Evolutionary conservation across 1,284 basidiomycete species (phyloP).

Genomic region (Boletus mariae): DNA sequence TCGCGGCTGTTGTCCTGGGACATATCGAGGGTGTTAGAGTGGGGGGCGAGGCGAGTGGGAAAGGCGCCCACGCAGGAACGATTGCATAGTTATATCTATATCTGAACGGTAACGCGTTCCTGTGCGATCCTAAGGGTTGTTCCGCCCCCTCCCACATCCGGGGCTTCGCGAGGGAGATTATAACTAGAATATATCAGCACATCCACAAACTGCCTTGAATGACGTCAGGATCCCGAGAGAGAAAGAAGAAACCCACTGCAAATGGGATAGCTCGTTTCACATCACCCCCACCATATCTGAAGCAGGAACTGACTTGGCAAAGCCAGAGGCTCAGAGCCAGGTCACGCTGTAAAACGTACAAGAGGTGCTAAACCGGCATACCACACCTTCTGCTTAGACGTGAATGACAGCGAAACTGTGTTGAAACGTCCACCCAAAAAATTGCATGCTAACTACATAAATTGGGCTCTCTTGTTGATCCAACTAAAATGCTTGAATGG

Average conservation of each 20-base stretch:
- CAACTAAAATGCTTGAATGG: too few relatives aligned
- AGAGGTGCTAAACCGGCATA: too few relatives aligned
- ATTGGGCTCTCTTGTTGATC: too few relatives aligned
- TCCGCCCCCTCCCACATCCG: not conserved
- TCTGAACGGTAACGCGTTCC: not conserved
- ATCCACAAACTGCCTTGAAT: not conserved
- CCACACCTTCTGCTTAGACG: too few relatives aligned
- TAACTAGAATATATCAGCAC: not conserved
- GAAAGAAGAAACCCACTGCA: not conserved
- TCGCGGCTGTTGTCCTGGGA: not conserved
- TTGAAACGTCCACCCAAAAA: too few relatives aligned
- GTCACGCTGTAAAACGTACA: too few relatives aligned
- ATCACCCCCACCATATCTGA: too few relatives aligned
- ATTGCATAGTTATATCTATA: not conserved
- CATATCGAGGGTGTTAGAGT: conserved; percentile 8
- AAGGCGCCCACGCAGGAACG: not conserved
- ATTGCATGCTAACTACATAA: too few relatives aligned
- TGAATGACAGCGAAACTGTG: too few relatives aligned
- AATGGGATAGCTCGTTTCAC: not conserved
- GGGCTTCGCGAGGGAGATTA: not conserved
- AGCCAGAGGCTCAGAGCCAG: too few relatives aligned
- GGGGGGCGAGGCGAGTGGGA: not conserved
- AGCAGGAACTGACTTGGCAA: too few relatives aligned
- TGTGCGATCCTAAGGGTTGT: not conserved
- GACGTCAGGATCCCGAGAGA: not conserved